Evolutionary conservation across 108 stramenopile species (phyloP).

Genomic region (Nitzschia sp.): DNA sequence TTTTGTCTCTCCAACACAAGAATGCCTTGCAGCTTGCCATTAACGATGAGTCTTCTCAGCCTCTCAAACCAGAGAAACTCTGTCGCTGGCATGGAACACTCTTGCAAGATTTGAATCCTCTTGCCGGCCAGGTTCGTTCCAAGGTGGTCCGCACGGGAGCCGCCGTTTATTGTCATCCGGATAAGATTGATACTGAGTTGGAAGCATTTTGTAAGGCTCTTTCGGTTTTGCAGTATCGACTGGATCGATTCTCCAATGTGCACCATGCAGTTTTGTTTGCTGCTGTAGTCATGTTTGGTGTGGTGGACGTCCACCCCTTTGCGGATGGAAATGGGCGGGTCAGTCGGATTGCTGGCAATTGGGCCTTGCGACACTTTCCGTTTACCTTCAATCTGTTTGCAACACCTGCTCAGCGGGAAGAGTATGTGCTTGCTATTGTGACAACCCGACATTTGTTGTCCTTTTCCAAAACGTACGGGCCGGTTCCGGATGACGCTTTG

Average conservation of each 20-base stretch:
- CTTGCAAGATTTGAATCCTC: conserved; percentile 30
- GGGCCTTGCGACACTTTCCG: conserved; percentile 35
- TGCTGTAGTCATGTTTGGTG: conserved; percentile 41
- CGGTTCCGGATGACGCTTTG: conserved; percentile 8
- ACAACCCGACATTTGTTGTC: conserved; percentile 28
- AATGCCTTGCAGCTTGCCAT: conserved; percentile 9
- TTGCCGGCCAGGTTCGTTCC: conserved; percentile 36
- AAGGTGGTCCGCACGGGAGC: conserved; percentile 37
- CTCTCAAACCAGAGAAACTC: neutral
- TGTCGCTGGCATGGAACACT: conserved; percentile 22
- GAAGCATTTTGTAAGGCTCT: conserved; percentile 24
- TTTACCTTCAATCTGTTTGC: conserved; percentile 44
- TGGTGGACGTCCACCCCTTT: conserved; percentile 52
- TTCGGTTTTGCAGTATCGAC: conserved; percentile 12
- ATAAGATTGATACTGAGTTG: conserved; percentile 23
- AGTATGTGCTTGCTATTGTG: conserved; percentile 37
- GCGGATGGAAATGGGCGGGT: conserved; percentile 52
- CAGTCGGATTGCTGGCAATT: conserved; percentile 42
- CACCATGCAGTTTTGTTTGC: conserved; percentile 37
- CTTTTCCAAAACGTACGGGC: conserved; percentile 9
- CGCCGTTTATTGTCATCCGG: conserved; percentile 28
- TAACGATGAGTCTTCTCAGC: neutral
- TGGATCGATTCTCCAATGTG: conserved; percentile 7
- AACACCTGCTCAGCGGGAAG: conserved; percentile 39
- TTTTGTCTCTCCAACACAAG: conserved; percentile 21